Base-by-base conservation (phyloP, 2,329 filamentous ascomycete species). In the Drechslerella coelobrocha region DNA sequence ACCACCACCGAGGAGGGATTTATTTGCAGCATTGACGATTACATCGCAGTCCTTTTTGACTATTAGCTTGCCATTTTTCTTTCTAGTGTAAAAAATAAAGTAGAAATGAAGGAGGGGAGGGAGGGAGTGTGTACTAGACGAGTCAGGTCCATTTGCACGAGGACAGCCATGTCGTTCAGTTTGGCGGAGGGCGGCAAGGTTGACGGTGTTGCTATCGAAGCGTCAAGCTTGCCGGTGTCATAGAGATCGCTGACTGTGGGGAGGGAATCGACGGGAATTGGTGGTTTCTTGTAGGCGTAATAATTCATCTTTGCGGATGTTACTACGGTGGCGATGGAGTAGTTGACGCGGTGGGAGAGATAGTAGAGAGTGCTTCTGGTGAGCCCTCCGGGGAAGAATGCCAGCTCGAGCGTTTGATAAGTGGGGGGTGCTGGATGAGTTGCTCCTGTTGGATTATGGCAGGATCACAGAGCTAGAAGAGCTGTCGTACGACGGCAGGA, bases 21-120 rank as follows among this genome's bases (percentile, higher is more conserved):
- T 80, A 78, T 97, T 97, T 47, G 94, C 93, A 0, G 94, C 93
- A 78, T 97, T 97, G 78, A 97, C 92, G 47, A 69, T 69, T 34
- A 57, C 65, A 24, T 62, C 65, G 52, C 34, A 45, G 51, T 50
- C 8, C 55, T 60, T 31, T 37, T 1, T 14, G n/a, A 52, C 39
- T 41, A 17, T 57, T 51, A 1, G 7, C 5, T 29, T 51, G 12
- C 2, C 2, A 27, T 29, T 9, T 51, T 51, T 2, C 9, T 17
- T 27, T 51, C 14, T 24, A 6, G 9, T 50, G 12, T 23, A 23
- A 23, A n/a, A 39, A 24, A 43, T 31, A 24, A 34, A 8, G 17
- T 51, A 39, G 1, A 27, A 51, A 10, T 37, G 26, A 17, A 14
- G 19, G 29, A 54, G 19, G 19, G 41, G 29, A 29, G 27, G 23